Conservation (phyloP, 2,329 filamentous ascomycete genomes). For the Alternaria rosae region DNA sequence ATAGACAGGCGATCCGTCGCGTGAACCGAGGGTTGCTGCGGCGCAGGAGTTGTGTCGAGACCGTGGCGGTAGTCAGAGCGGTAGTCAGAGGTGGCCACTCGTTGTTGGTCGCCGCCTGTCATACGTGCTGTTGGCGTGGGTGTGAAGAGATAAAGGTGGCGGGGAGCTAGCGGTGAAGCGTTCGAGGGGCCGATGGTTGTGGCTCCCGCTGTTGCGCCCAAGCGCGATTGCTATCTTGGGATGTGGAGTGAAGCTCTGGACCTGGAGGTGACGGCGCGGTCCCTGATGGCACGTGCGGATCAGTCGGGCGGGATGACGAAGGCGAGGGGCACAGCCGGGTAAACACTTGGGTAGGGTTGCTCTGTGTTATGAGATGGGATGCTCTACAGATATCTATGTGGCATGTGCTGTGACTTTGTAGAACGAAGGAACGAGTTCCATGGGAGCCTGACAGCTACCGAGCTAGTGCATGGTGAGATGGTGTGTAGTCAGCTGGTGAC, state of each 20-base stretch:
- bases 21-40: conserved; percentile 7
- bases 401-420: background rate
- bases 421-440: background rate
- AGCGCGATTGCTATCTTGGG: conserved; percentile 11
- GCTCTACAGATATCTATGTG: background rate
- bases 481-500: background rate
- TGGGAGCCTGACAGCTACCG: background rate
- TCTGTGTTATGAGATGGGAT: background rate
- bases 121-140: conserved; percentile 15
- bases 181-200: background rate
- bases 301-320: conserved; percentile 19
- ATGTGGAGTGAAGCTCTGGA: conserved; percentile 17
- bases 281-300: conserved; percentile 26
- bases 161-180: background rate
- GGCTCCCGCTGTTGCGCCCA: conserved; percentile 19
- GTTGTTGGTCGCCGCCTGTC: conserved; percentile 17
- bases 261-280: conserved; percentile 21
- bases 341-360: background rate
- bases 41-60: conserved; percentile 6
- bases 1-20: conserved; percentile 13
- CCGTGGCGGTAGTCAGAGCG: conserved; percentile 12
- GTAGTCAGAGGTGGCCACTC: conserved; percentile 16
- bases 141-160: conserved; percentile 4
- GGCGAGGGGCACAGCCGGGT: background rate
- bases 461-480: conserved; percentile 1